phyloP scores from a whole-genome alignment of 768 basidiomycete genomes.

The Megacollybia marginata region DNA sequence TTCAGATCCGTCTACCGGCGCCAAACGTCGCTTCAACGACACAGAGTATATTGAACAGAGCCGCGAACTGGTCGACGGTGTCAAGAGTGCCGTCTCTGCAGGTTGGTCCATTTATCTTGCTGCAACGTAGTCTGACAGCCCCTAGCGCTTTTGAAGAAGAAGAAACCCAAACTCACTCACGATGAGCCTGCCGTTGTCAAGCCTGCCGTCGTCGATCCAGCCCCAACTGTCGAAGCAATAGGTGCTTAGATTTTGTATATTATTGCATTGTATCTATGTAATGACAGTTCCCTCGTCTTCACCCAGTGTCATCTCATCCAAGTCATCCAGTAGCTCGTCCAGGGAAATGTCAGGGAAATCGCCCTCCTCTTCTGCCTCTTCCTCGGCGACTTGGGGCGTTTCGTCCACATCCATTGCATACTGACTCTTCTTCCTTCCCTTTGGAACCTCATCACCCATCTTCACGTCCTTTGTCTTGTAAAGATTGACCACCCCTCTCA shows the following conservation, averaged over 20 bases:
- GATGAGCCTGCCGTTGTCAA: constrained; percentile 13
- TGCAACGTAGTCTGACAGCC: constrained; percentile 7
- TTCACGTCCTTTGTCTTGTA: constrained; percentile 62
- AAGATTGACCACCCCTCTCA: constrained; percentile 79
- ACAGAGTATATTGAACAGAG: constrained; percentile 89
- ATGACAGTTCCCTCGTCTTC: constrained; percentile 11
- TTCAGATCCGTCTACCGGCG: constrained; percentile 33
- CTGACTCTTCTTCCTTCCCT: constrained; percentile 37
- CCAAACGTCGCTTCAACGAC: constrained; percentile 88
- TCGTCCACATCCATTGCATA: constrained; percentile 69
- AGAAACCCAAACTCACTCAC: constrained; percentile 50
- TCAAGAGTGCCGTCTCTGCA: constrained; percentile 82
- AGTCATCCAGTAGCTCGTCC: constrained; percentile 84
- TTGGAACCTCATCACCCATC: constrained; percentile 32
- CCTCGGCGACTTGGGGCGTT: constrained; percentile 19
- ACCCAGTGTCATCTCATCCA: constrained; percentile 84
- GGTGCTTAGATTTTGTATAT: constrained; percentile 2
- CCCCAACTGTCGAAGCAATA: constrained; percentile 2
- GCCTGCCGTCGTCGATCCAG: not conserved
- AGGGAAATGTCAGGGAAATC: constrained; percentile 87
- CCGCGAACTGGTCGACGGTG: constrained; percentile 82
- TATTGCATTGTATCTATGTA: not conserved
- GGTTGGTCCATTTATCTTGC: constrained; percentile 41
- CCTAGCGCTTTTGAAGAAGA: constrained; percentile 69
- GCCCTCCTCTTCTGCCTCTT: constrained; percentile 54